Evolutionary conservation across 2,329 filamentous ascomycete species (phyloP), one percentile per base, ranked within the genome.

Genomic region (Alternaria brassicae): DNA sequence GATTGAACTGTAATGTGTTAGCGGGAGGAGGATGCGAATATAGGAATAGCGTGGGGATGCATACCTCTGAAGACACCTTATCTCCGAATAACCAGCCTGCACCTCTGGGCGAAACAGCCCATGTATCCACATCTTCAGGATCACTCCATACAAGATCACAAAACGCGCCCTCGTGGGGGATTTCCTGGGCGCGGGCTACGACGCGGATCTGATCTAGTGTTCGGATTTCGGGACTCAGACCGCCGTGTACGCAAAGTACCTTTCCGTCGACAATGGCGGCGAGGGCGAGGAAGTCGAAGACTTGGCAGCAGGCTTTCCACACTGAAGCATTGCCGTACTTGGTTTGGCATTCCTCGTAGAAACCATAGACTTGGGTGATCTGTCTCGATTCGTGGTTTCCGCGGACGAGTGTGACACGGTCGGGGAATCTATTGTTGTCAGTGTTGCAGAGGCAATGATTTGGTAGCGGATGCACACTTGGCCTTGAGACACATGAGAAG

Each of bases 271-370:
- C 97, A 73, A 99, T 88, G 70, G 95, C 95, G 66, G 94, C 97
- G 69, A 99, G 88, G 68, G 95, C 94, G 37, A 99, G 91, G 83
- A 95, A 99, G 82, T 99, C 95, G 82, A 99, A 99, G 54, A 99
- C 89, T 80, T 99, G 94, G 76, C 93, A 97, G 79, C 97, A 99
- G 78, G 92, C 97, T 84, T 97, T 97, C 95, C 95, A 99, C 65
- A 99, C 95, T 72, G 97, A 98, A 63, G 95, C 94, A 76, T 97
- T 98, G 79, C 95, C 95, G 78, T 99, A 99, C 83, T 99, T 99
- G 78, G 93, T 91, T 72, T 98, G 88, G 79, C 95, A 99, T 80
- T 99, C 95, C 79, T 98, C 95, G 83, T 99, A 99, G 83, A 99
- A 99, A 63, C 95, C 95, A 79, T 99, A 99, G 60, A 99, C 95